Conservation (phyloP, 257 asterid species). For the Galeopsis tetrahit region DNA sequence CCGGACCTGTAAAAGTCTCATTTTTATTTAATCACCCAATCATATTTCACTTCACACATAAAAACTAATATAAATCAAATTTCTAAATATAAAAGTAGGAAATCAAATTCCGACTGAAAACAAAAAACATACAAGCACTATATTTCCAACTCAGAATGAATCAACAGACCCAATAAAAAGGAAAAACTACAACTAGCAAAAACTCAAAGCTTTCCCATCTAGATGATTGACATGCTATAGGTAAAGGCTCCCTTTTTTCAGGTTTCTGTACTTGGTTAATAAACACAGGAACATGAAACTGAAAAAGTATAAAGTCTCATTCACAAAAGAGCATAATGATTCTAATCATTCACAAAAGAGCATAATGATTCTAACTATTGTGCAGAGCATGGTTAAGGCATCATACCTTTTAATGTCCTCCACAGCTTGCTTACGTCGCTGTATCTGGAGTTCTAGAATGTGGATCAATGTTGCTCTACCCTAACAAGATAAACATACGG, state of each 20-base stretch:
- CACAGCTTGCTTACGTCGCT: slow-evolving; percentile 88
- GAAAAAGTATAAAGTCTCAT: background rate
- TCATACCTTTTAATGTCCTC: slow-evolving; percentile 91
- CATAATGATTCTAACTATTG: slow-evolving; percentile 19
- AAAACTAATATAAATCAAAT: background rate
- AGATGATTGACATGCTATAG: background rate
- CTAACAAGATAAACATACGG: slow-evolving; percentile 44
- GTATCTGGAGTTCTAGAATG: slow-evolving; percentile 93
- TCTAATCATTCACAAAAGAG: slow-evolving; percentile 18
- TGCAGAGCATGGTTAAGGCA: slow-evolving; percentile 22
- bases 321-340: slow-evolving; percentile 13
- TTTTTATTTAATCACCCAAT: background rate
- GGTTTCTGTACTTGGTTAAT: background rate
- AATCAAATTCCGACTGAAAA: background rate
- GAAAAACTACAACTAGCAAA: background rate
- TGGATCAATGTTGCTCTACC: slow-evolving; percentile 97
- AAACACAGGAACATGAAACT: background rate
- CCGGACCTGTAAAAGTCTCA: background rate
- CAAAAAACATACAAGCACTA: background rate
- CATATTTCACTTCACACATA: background rate
- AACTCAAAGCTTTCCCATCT: background rate
- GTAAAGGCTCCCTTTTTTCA: background rate
- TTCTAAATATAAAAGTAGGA: background rate
- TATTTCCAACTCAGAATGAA: background rate
- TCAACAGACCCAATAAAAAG: background rate